Base-by-base conservation (phyloP, 805 yeast genomes). In the Kodamaea laetipori region DNA sequence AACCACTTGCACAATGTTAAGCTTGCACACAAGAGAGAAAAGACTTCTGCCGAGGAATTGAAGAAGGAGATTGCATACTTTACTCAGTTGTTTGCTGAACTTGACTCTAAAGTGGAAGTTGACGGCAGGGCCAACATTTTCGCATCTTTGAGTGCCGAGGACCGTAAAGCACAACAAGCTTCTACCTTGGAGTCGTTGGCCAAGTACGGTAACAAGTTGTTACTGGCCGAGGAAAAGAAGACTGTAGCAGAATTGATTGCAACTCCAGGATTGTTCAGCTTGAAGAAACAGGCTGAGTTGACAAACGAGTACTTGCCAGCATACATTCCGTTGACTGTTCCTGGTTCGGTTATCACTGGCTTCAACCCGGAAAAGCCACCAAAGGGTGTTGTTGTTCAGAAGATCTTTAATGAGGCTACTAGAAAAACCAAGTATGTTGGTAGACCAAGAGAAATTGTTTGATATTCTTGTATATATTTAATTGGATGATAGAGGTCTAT, bases 351-450 rank as follows among this genome's bases (percentile, higher is more conserved):
- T 15, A 52, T 72, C 10, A 63, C 58, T 28, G 50, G 49, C n/a
- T 46, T 53, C 28, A 57, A 61, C 30, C 67, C 73, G n/a, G 65
- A 63, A 46, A 77, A 77, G 46, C 55, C 56, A 31, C 70, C 72
- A 34, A 80, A 80, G 55, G 72, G 74, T 17, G 72, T 78, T 13
- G 62, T 71, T 30, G 69, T 76, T 10, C 69, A 77, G 43, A 76
- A 77, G 52, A 75, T 82, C 45, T 87, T 82, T 76, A 82, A 87
- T 59, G 77, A 80, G 43, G 72, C 66, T 16, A 71, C 71, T 36
- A 70, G 78, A 50, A 69, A 62, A 46, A 69, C 83, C 28, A 81
- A 79, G 47, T 65, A 72, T 5, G 67, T 83, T 46, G 71, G 76
- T 43, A 78, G 85, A 64, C 67, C 79, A 23, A 76, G 72, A 52